Conservation (phyloP, 257 asterid genomes). For the Fraxinus cuspidata region DNA sequence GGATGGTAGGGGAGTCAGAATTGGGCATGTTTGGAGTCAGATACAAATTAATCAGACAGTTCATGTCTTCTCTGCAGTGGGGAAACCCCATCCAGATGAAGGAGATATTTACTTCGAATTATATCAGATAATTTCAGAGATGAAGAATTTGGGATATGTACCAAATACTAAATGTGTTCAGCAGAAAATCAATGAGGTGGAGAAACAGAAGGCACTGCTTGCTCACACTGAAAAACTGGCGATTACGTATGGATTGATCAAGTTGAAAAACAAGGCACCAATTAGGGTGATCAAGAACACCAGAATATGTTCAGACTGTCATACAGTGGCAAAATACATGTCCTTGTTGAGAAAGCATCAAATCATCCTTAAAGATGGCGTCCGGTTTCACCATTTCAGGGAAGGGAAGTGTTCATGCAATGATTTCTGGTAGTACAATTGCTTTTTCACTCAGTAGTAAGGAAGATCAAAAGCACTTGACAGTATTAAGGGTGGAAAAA, state of each 20-base stretch:
- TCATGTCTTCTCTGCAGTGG: slow-evolving; percentile 47
- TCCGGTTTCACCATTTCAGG: slow-evolving; percentile 55
- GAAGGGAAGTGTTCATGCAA: slow-evolving; percentile 65
- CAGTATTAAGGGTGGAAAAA: neutral
- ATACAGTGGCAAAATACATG: slow-evolving; percentile 49
- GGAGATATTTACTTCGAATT: slow-evolving; percentile 59
- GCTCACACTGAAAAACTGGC: slow-evolving; percentile 65
- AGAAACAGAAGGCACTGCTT: slow-evolving; percentile 58
- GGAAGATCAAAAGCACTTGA: neutral
- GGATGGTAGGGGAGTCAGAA: slow-evolving; percentile 40
- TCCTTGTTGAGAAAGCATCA: slow-evolving; percentile 50
- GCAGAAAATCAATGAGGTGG: slow-evolving; percentile 42
- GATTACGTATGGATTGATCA: slow-evolving; percentile 56
- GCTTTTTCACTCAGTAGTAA: neutral
- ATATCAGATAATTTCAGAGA: slow-evolving; percentile 51
- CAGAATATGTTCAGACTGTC: slow-evolving; percentile 63
- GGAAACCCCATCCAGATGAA: slow-evolving; percentile 53
- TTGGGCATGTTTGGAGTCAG: slow-evolving; percentile 60
- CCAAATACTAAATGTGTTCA: slow-evolving; percentile 54
- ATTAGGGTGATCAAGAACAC: slow-evolving; percentile 60
- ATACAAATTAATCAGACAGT: slow-evolving; percentile 41
- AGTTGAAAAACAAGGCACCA: slow-evolving; percentile 28
- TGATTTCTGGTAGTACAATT: slow-evolving; percentile 43
- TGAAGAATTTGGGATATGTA: slow-evolving; percentile 50
- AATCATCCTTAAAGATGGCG: slow-evolving; percentile 60